Evolutionary conservation across 371 early-diverging fungal species (phyloP).

Genomic region (Saksenaea oblongispora): DNA sequence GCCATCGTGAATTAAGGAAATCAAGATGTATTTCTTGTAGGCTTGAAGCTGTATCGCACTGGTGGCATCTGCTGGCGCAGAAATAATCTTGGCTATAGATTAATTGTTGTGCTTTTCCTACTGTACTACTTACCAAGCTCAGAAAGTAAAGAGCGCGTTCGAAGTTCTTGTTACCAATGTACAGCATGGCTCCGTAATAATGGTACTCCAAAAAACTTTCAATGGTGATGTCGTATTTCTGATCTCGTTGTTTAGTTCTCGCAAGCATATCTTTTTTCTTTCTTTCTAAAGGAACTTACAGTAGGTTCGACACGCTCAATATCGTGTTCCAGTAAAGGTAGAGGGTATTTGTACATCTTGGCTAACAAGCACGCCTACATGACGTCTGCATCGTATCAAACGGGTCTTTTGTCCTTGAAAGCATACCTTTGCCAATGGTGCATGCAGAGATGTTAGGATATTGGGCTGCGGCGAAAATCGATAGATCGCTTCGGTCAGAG

Average conservation of each 20-base stretch:
- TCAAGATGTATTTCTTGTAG: slow-evolving; percentile 69
- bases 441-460: slow-evolving; percentile 61
- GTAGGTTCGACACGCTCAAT: slow-evolving; percentile 58
- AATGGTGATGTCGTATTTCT: slow-evolving; percentile 37
- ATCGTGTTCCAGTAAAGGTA: slow-evolving; percentile 56
- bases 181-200: slow-evolving; percentile 80
- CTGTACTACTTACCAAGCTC: slow-evolving; percentile 37
- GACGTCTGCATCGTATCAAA: neutral
- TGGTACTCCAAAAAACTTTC: slow-evolving; percentile 72
- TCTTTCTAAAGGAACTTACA: slow-evolving; percentile 25
- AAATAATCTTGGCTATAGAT: slow-evolving; percentile 40
- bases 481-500: slow-evolving; percentile 41
- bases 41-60: slow-evolving; percentile 83
- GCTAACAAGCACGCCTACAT: slow-evolving; percentile 60
- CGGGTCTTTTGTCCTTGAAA: neutral
- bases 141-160: slow-evolving; percentile 69
- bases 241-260: neutral
- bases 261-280: neutral
- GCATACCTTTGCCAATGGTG: slow-evolving; percentile 51
- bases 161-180: slow-evolving; percentile 66
- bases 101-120: neutral
- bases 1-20: slow-evolving; percentile 64
- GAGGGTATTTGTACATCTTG: slow-evolving; percentile 60
- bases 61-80: slow-evolving; percentile 61
- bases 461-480: slow-evolving; percentile 31